Evolutionary conservation across 345 rosid species (phyloP).

Genomic region (Gossypium mustelinum): DNA sequence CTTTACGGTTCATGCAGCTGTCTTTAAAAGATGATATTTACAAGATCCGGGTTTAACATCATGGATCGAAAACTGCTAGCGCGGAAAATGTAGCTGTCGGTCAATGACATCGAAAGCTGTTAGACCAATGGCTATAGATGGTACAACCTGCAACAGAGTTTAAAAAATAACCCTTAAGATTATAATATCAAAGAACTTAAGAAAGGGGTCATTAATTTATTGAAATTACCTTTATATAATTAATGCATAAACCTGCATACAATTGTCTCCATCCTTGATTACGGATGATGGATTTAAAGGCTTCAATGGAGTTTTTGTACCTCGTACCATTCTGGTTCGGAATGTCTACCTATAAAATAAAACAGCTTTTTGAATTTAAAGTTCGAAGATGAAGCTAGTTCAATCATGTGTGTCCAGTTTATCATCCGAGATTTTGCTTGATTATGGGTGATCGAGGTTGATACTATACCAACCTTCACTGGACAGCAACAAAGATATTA

Average conservation of each 20-base stretch:
- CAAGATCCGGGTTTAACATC: too few species aligned
- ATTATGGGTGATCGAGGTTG: not conserved
- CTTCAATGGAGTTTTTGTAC: slow-evolving; percentile 64
- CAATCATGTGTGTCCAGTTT: not conserved
- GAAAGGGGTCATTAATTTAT: not conserved
- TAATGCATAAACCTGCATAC: slow-evolving; percentile 89
- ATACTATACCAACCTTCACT: not conserved
- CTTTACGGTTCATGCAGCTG: too few species aligned
- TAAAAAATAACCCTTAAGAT: not conserved
- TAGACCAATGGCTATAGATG: slow-evolving; percentile 13
- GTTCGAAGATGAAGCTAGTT: not conserved
- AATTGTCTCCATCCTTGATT: slow-evolving; percentile 92
- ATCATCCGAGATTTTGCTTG: not conserved
- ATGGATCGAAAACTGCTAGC: too few species aligned
- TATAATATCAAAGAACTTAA: not conserved
- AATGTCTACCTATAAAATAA: slow-evolving; percentile 56
- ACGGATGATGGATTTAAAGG: slow-evolving; percentile 48
- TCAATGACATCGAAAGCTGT: not conserved
- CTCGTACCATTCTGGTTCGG: slow-evolving; percentile 47
- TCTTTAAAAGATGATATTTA: too few species aligned
- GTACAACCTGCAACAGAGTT: not conserved
- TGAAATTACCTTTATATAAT: slow-evolving; percentile 73
- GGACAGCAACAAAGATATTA: too few species aligned
- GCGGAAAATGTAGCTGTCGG: not conserved
- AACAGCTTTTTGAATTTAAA: slow-evolving; percentile 13